Evolutionary conservation across 352 stramenopile genomes (phyloP).

Genomic region (Pythium guiyangense): DNA sequence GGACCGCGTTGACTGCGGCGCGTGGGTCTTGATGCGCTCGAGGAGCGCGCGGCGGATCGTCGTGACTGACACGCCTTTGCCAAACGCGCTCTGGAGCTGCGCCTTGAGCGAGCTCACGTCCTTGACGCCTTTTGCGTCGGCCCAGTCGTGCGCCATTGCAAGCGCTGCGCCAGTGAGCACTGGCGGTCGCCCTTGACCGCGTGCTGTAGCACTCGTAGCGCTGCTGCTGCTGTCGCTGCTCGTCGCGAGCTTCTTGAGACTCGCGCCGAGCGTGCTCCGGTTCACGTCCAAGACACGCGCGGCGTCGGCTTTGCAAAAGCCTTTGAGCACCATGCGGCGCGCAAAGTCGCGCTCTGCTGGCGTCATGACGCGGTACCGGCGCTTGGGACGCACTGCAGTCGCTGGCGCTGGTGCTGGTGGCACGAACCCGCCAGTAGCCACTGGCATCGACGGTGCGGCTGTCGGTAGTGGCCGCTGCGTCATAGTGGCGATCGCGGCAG

Average conservation of each 20-base stretch:
- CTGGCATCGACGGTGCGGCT: too few species aligned
- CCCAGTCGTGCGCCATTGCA: conserved; percentile 2
- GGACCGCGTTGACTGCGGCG: too few species aligned
- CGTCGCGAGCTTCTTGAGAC: conserved; percentile 1
- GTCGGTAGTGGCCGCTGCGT: too few species aligned
- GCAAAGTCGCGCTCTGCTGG: conserved; percentile 2
- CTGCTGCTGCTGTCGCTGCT: background rate
- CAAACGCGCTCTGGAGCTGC: background rate
- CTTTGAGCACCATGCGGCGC: conserved; percentile 1
- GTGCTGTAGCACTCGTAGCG: background rate
- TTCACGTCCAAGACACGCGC: conserved; percentile 4
- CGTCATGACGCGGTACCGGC: conserved; percentile 3
- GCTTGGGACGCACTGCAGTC: background rate
- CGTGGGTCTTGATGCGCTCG: background rate
- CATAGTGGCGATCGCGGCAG: too few species aligned
- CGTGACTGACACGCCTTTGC: background rate
- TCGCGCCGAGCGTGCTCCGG: conserved; percentile 4
- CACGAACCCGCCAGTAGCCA: too few species aligned
- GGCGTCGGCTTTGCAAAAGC: background rate
- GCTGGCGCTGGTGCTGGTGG: too few species aligned
- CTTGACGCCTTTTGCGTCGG: background rate
- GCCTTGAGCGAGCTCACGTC: background rate
- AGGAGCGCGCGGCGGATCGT: conserved; percentile 6
- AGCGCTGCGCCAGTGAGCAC: background rate
- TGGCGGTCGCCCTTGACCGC: background rate